These are phyloP conservation scores for Trifolium dubium DNA, from an alignment of 306 rosid species.

Conservation along the genomic window DNA sequence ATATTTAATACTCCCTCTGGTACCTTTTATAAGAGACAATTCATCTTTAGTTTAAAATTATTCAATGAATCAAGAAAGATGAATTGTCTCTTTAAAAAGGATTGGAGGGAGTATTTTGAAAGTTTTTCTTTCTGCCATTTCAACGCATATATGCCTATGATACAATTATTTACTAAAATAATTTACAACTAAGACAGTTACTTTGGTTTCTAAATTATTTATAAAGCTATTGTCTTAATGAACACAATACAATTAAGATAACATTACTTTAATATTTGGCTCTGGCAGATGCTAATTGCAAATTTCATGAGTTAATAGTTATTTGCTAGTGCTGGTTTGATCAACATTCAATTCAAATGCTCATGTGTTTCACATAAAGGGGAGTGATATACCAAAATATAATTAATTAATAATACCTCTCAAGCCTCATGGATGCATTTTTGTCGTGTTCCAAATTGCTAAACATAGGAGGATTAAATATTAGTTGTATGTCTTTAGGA, in stretches of 20 bases:
- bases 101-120: too few species aligned
- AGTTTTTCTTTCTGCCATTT: constrained; percentile 5
- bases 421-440: not conserved
- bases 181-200: not conserved
- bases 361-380: not conserved
- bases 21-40: too few species aligned
- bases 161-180: not conserved
- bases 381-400: not conserved
- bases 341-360: not conserved
- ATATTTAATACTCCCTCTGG: constrained; percentile 1
- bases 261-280: constrained; percentile 3
- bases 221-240: not conserved
- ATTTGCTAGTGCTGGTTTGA: constrained; percentile 20
- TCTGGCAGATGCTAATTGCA: constrained; percentile 7
- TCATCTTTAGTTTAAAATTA: too few species aligned
- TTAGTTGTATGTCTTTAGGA: constrained; percentile 10
- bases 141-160: not conserved
- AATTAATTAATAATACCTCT: not conserved
- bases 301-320: not conserved
- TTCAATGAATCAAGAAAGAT: too few species aligned
- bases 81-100: too few species aligned
- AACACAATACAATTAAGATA: not conserved
- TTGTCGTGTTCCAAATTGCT: constrained; percentile 29
- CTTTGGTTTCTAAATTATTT: not conserved
- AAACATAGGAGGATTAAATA: constrained; percentile 11